phyloP scores from a whole-genome alignment of 768 basidiomycete genomes.

The Hemileccinum impolitum region DNA sequence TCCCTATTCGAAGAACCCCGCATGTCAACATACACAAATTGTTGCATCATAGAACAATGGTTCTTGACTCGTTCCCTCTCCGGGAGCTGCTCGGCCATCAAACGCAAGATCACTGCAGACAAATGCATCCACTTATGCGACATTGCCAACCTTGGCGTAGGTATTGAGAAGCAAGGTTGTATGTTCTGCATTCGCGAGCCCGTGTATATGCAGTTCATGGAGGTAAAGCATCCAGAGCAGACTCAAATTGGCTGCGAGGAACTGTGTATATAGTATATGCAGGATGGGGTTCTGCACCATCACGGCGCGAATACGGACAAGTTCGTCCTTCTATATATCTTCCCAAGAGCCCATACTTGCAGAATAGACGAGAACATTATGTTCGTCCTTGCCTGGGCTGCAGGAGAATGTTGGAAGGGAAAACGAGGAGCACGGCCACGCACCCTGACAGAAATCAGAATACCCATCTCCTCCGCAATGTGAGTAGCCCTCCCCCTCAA shows the following conservation, averaged over 20 bases:
- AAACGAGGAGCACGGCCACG: slow-evolving; percentile 26
- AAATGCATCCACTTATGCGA: slow-evolving; percentile 82
- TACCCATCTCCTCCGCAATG: slow-evolving; percentile 75
- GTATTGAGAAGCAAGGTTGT: slow-evolving; percentile 96
- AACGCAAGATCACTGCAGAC: slow-evolving; percentile 68
- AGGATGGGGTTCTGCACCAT: slow-evolving; percentile 83
- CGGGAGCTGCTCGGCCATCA: slow-evolving; percentile 18
- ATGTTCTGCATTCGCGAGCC: slow-evolving; percentile 92
- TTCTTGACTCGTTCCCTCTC: slow-evolving; percentile 52
- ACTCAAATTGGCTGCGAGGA: slow-evolving; percentile 93
- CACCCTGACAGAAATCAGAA: slow-evolving; percentile 88
- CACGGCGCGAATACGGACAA: slow-evolving; percentile 67
- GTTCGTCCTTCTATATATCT: slow-evolving; percentile 63
- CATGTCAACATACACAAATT: slow-evolving; percentile 94
- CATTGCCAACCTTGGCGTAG: slow-evolving; percentile 95
- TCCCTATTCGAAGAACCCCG: slow-evolving; percentile 94
- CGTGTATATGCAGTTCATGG: slow-evolving; percentile 87
- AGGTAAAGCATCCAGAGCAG: slow-evolving; percentile 94
- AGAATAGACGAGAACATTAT: slow-evolving; percentile 61
- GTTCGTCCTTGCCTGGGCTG: slow-evolving; percentile 61
- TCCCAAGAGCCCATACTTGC: slow-evolving; percentile 87
- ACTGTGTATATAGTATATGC: slow-evolving; percentile 60
- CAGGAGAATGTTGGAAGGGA: slow-evolving; percentile 11
- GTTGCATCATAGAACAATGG: slow-evolving; percentile 97
- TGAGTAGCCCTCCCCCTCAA: slow-evolving; percentile 79